Evolutionary conservation across 768 basidiomycete species (phyloP).

Genomic region (Collybia nuda): DNA sequence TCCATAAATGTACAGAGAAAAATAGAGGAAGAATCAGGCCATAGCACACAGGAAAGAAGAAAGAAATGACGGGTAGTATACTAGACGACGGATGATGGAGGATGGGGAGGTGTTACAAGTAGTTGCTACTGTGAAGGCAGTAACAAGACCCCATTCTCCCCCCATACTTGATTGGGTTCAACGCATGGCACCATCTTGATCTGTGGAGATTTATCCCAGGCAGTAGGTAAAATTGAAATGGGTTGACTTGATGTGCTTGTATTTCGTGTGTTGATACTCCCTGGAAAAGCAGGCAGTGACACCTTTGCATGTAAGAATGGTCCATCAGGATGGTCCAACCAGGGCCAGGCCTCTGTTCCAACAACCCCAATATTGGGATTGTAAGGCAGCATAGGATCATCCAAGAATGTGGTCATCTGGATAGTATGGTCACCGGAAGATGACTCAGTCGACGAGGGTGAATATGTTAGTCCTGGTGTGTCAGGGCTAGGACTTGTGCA

Average conservation of each 20-base stretch:
- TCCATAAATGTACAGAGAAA: no score
- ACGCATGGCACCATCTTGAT: no score
- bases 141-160: no score
- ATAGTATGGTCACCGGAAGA: conserved; percentile 54
- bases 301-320: neutral
- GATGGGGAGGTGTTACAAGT: no score
- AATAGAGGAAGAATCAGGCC: no score
- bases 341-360: conserved; percentile 21
- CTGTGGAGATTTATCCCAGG: no score
- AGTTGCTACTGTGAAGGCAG: no score
- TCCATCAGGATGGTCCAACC: conserved; percentile 14
- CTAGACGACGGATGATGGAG: no score
- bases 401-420: conserved; percentile 54
- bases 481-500: conserved; percentile 41
- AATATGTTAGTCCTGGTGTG: conserved; percentile 59
- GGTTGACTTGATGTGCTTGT: neutral
- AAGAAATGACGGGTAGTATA: no score
- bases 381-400: conserved; percentile 31
- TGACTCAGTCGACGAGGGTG: conserved; percentile 61
- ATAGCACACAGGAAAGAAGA: no score
- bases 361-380: conserved; percentile 7
- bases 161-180: no score
- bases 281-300: neutral
- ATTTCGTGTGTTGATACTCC: neutral
- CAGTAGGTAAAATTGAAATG: no score